Base-by-base conservation (phyloP, 176 grass and related monocot genomes). In the Calamus simplicifolius region DNA sequence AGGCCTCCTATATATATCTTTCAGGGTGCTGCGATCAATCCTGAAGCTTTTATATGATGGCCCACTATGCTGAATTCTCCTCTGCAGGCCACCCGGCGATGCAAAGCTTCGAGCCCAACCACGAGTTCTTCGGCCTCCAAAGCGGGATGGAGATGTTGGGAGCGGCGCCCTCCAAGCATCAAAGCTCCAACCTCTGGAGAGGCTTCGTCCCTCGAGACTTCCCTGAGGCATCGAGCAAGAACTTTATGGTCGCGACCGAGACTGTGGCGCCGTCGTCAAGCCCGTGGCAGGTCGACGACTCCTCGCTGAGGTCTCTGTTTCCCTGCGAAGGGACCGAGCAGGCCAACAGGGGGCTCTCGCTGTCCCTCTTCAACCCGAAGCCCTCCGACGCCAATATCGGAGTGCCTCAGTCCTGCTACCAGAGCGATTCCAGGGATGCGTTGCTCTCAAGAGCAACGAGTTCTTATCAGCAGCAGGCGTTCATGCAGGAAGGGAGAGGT, bases 121-220 rank as follows among this genome's bases (percentile, higher is more conserved):
- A 73, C 16, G 69, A 52, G 18, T 18, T 73, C 51, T 73, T 62
- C 54, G 31, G 38, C 53, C 48, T 73, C 23, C 69, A 73, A 52
- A 50, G 69, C 12, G 52, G 50, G 49, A 48, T 73, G 50, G 58
- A 73, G 27, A 25, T 31, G 50, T 16, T 35, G 4, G 64, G 64
- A 1, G 16, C 30, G 16, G 16, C 30, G 16, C 27, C 64, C 4
- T 54, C 64, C 26, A 67, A 53, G 64, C 64, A 66, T 3, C 63
- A 67, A 25, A 63, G 19, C 61, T 23, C 35, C 23, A 65, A 56
- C 29, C 55, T 61, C 5, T 74, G 71, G 71, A 63, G 60, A 74
- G 71, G 51, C 17, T 74, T 74, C 50, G 19, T 63, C 16, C 25
- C 49, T 1, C 59, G 63, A 55, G 71, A 64, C 21, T 35, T 48